Base-by-base conservation (phyloP, 2,329 filamentous ascomycete species). In the Colletotrichum caudatum region DNA sequence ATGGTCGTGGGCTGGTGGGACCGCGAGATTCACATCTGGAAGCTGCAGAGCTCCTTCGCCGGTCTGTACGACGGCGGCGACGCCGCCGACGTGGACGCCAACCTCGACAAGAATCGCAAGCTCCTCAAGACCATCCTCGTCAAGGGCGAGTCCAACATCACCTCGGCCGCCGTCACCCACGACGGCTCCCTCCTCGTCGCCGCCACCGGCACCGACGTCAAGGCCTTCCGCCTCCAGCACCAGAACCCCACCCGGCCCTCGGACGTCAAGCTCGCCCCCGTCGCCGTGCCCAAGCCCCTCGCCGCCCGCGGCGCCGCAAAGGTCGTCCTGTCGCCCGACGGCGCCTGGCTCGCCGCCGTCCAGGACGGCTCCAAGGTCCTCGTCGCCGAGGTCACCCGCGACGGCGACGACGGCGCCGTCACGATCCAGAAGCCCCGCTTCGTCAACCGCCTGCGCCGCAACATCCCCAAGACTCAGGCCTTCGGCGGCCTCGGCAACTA, bases 1-100 rank as follows among this genome's bases (percentile, higher is more conserved):
- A 84, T 98, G 29, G 83, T 99, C 35, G 89, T 96, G 77, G 94
- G 93, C 80, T 98, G 94, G 93, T 98, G 95, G 94, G 93, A 95
- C 74, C 88, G 92, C 67, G 93, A 97, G 79, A 86, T 98, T 60
- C 91, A 92, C 75, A 88, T 99, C 72, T 99, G 95, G 94, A 88
- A 84, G 50, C 77, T 90, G 20, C 82, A 78, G 59, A 82, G 81
- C 71, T 81, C 86, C 5, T 81, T 87, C 20, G 81, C 81, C 39
- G 82, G 87, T 51, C 80, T 90, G 33, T 79, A 86, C 56, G 80
- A 83, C 54, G 76, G 77, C 26, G 76, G 77, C 26, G 76, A 79
- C n/a, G 81, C 82, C 51, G 81, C 81, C 12, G 82, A 83, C 20
- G 79, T 79, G 69, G 81, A 78, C 66, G 78, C 77, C 70, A 84